Evolutionary conservation across 1,284 basidiomycete genomes (phyloP).

Genomic region (Boletus semigastroideus): DNA sequence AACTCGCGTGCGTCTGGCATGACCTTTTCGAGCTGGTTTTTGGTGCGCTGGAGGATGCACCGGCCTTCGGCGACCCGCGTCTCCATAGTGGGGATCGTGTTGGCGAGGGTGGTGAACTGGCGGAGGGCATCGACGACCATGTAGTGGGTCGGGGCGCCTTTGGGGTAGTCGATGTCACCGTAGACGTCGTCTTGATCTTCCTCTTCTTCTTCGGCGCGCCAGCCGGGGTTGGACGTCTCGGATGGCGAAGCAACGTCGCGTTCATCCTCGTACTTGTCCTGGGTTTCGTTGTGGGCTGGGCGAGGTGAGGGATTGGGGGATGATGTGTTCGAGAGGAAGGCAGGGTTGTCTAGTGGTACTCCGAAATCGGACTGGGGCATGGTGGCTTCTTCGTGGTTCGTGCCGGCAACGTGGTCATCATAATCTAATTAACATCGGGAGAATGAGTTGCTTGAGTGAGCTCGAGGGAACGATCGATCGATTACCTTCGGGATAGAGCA

Average conservation of each 20-base stretch:
- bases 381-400: too few species aligned
- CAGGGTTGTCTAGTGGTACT: neutral
- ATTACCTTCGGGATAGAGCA: constrained; percentile 18
- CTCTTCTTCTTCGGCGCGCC: constrained; percentile 3
- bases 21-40: constrained; percentile 14
- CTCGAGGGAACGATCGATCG: neutral
- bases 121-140: constrained; percentile 32
- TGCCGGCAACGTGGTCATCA: constrained; percentile 1
- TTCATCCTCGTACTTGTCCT: neutral
- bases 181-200: neutral
- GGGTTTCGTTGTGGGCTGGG: neutral
- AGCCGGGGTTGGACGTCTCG: neutral
- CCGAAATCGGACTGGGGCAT: neutral
- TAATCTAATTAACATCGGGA: constrained; percentile 6
- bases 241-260: neutral
- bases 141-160: constrained; percentile 20
- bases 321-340: neutral
- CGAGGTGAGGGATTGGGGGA: neutral
- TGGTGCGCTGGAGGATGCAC: constrained; percentile 20
- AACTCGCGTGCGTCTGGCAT: constrained; percentile 23
- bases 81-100: constrained; percentile 24
- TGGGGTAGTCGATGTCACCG: constrained; percentile 8
- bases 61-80: constrained; percentile 20
- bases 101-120: constrained; percentile 23
- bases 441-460: constrained; percentile 4